phyloP scores from a whole-genome alignment of 805 yeast genomes.

The Brettanomyces custersianus region DNA sequence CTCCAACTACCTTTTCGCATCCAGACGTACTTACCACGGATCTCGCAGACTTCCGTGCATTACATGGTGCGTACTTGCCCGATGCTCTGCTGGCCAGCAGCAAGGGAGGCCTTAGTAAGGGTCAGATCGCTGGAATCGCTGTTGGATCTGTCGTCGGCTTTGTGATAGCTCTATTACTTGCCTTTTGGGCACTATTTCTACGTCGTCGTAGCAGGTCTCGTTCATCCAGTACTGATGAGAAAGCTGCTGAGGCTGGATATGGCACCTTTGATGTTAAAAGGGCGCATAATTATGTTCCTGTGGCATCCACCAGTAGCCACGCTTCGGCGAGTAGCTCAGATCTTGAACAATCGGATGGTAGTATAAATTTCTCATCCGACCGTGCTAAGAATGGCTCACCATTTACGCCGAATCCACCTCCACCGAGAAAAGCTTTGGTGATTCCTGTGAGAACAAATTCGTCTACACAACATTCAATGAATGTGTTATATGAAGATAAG shows the following conservation, averaged over 20 bases:
- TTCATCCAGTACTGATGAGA: neutral
- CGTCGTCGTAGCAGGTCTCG: slow-evolving; percentile 8
- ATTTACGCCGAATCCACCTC: slow-evolving; percentile 14
- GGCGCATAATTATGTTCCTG: slow-evolving; percentile 1
- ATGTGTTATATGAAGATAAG: slow-evolving; percentile 20
- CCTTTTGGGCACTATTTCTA: slow-evolving; percentile 8
- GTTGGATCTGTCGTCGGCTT: slow-evolving; percentile 21
- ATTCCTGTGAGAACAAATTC: neutral
- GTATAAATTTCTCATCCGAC: neutral
- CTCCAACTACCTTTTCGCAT: slow-evolving; percentile 10
- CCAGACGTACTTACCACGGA: slow-evolving; percentile 22
- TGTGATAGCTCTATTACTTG: slow-evolving; percentile 7
- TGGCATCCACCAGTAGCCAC: neutral
- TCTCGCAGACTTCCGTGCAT: slow-evolving; percentile 10
- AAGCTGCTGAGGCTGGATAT: neutral
- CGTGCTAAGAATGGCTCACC: neutral
- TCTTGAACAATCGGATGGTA: neutral
- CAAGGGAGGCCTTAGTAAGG: slow-evolving; percentile 6
- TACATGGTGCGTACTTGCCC: slow-evolving; percentile 4
- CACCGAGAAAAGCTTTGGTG: slow-evolving; percentile 7
- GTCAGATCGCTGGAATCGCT: slow-evolving; percentile 23
- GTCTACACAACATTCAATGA: slow-evolving; percentile 6
- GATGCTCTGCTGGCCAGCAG: slow-evolving; percentile 1
- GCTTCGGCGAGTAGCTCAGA: too few species aligned
- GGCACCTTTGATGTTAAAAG: slow-evolving; percentile 4